A percentile compares a stretch with the other conserved stretches of the same genome.
Conservation (phyloP, 106 monocot species). For the Allium sativum region DNA sequence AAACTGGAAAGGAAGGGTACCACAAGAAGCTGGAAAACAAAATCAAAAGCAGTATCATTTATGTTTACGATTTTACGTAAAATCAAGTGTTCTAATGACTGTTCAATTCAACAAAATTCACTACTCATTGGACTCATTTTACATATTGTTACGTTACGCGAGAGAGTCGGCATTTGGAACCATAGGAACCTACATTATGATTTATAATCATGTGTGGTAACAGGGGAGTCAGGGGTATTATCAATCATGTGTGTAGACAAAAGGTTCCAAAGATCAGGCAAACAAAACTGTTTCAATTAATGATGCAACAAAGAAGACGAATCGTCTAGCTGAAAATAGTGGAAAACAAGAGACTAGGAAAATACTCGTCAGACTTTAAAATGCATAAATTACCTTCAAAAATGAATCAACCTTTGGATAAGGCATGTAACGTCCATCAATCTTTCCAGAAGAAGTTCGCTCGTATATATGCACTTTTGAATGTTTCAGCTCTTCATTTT, state of each 20-base stretch:
- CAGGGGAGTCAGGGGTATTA: background rate
- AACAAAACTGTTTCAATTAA: background rate
- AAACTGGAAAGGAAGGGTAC: background rate
- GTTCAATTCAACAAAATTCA: too few relatives aligned
- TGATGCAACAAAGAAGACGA: background rate
- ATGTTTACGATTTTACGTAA: too few relatives aligned
- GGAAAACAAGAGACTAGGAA: background rate
- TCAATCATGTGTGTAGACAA: background rate
- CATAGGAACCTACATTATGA: background rate
- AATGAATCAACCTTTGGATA: conserved; percentile 72
- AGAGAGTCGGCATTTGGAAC: background rate
- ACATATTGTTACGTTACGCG: background rate
- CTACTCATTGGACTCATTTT: too few relatives aligned
- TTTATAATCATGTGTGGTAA: too few relatives aligned
- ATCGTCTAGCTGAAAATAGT: background rate
- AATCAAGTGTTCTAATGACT: too few relatives aligned
- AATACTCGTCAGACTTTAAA: background rate
- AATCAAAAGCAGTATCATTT: too few relatives aligned
- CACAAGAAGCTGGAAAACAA: background rate
- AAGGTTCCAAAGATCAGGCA: background rate
- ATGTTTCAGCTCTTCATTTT: conserved; percentile 24
- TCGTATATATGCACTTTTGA: conserved; percentile 52
- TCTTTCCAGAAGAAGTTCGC: conserved; percentile 42
- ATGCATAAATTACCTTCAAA: conserved; percentile 39
- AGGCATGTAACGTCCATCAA: conserved; percentile 51